These are phyloP conservation scores for Gnetum montanum DNA, from an alignment of 75 land plant genomes.

Conservation along the genomic window DNA sequence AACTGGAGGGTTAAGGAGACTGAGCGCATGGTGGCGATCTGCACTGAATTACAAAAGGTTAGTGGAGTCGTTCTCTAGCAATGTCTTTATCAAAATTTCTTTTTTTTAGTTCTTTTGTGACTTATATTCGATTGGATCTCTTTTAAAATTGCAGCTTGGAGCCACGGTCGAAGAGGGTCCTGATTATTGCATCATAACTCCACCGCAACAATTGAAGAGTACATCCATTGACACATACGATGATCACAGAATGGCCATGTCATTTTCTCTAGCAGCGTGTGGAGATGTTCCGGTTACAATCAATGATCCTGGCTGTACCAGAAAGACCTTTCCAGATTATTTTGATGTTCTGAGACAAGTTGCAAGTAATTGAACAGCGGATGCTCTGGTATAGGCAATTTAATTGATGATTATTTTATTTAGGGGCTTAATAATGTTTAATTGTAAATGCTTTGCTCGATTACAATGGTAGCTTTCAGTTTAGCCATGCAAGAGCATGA, in stretches of 20 bases:
- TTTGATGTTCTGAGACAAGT: constrained; percentile 62
- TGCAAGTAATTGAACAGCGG: constrained; percentile 19
- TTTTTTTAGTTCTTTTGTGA: too few species aligned
- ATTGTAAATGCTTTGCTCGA: background rate
- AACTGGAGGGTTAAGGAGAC: constrained; percentile 99
- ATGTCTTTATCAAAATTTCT: background rate
- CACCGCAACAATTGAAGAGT: constrained; percentile 64
- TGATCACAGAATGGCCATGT: constrained; percentile 99
- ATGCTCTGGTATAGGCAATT: too few species aligned
- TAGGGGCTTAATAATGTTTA: constrained; percentile 4
- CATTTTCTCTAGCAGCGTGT: constrained; percentile 95
- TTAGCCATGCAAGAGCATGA: too few species aligned
- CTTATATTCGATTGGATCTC: too few species aligned
- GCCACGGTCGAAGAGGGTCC: constrained; percentile 94
- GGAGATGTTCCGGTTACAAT: constrained; percentile 77
- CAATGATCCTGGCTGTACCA: constrained; percentile 86
- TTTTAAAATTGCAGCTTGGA: constrained; percentile 50
- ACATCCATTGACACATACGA: constrained; percentile 91
- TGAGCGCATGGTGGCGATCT: constrained; percentile 91
- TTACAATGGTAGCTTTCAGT: too few species aligned
- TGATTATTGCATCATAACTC: constrained; percentile 96
- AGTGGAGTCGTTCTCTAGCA: too few species aligned
- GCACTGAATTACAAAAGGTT: constrained; percentile 92
- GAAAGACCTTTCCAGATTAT: constrained; percentile 95
- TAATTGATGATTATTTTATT: background rate